phyloP scores from a whole-genome alignment of 441 rosid genomes.

The Syzygium malaccense region DNA sequence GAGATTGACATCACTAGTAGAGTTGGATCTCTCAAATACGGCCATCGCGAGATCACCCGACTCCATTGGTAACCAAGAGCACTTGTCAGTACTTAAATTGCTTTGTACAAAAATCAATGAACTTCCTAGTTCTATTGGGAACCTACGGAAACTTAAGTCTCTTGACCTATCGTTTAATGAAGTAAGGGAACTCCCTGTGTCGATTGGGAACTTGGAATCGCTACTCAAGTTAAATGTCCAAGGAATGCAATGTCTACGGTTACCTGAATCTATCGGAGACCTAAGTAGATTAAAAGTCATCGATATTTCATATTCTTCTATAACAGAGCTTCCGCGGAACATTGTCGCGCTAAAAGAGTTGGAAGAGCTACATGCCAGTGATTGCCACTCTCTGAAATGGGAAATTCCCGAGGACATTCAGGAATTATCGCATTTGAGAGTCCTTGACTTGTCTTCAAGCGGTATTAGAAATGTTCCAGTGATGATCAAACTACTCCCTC shows the following conservation, averaged over 20 bases:
- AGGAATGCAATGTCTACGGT: too few species aligned
- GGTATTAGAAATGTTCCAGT: not conserved
- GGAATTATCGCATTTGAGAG: not conserved
- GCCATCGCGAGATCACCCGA: not conserved
- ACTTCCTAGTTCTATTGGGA: not conserved
- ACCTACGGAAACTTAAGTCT: too few species aligned
- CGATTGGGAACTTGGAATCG: too few species aligned
- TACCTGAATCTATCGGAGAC: too few species aligned
- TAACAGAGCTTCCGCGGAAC: not conserved
- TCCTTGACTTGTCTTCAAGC: not conserved
- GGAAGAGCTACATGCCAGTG: not conserved
- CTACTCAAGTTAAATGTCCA: too few species aligned
- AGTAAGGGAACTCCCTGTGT: too few species aligned
- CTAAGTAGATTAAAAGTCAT: too few species aligned
- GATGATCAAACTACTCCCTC: not conserved
- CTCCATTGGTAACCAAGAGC: not conserved
- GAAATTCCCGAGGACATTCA: not conserved
- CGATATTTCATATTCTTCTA: too few species aligned
- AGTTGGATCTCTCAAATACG: not conserved
- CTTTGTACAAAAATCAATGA: not conserved
- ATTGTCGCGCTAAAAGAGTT: not conserved
- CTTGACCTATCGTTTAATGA: accelerated
- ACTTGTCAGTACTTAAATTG: not conserved
- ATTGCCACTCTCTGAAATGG: accelerated
- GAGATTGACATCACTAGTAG: not conserved